Evolutionary conservation across 306 rosid species (phyloP), one percentile per base, ranked within the genome.

Genomic region (Mucuna pruriens): DNA sequence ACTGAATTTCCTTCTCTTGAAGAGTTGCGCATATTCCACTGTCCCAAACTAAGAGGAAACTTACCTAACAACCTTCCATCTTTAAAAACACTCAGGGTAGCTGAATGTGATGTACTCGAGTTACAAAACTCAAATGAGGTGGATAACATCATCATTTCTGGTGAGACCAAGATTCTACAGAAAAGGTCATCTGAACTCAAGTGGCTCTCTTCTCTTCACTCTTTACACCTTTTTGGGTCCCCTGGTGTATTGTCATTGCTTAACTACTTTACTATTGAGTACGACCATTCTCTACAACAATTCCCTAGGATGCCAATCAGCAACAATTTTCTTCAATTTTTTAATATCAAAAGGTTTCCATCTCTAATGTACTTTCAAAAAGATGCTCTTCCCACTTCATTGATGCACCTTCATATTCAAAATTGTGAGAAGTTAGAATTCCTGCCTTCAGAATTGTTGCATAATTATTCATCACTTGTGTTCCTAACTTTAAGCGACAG

Each of bases 41-140:
- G 45, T 72, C 64, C 61, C 48, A 72, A 51, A 23, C 26, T 51
- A 9, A 17, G 49, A 49, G 48, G 63, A 33, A 22, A 72, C 17
- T 72, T 72, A 22, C 77, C 77, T 20, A 33, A 33, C 33, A 54
- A 46, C 19, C 63, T 31, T 19, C 64, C 77, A 17, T 51, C 63
- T 1, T n/a, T 49, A 33, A 26, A 17, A 48, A 36, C 25, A 51
- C 19, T 72, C 29, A 1, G n/a, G 9, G 22, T 51, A 72, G 25
- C 16, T 16, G 33, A 49, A 51, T 72, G 64, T 5, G 26, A 51
- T 11, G 46, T 65, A 17, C 48, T 65, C 8, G 48, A 36, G 48
- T 65, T 36, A 33, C 26, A 65, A 17, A 16, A 4, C 29, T 36
- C 44, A n/a, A 29, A 29, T 29, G 34, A 9, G 34, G 64, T 22